Evolutionary conservation across 2,329 filamentous ascomycete species (phyloP).

Genomic region (Penicillium sp.): DNA sequence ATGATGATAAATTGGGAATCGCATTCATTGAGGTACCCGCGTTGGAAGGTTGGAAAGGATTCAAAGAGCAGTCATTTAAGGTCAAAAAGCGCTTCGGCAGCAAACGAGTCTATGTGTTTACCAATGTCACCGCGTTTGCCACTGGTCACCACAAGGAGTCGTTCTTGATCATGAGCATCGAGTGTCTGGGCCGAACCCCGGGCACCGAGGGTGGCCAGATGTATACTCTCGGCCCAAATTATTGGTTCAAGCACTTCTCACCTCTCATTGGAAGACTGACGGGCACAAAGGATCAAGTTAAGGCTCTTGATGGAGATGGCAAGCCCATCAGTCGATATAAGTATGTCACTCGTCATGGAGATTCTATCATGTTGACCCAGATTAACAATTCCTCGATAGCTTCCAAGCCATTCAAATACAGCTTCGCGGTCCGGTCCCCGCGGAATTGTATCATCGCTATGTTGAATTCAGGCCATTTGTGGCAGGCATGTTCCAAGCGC

Average conservation of each 20-base stretch:
- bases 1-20: conserved; percentile 85
- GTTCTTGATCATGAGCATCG: conserved; percentile 69
- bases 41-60: conserved; percentile 69
- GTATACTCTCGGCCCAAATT: conserved; percentile 77
- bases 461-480: conserved; percentile 93
- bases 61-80: conserved; percentile 64
- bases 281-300: conserved; percentile 68
- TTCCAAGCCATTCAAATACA: conserved; percentile 95
- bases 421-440: conserved; percentile 77
- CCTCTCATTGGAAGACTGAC: conserved; percentile 82
- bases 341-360: conserved; percentile 50
- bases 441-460: conserved; percentile 82
- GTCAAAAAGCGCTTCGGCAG: conserved; percentile 80
- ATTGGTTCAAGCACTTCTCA: conserved; percentile 82
- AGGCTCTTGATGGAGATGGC: conserved; percentile 52
- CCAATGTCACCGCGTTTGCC: conserved; percentile 66
- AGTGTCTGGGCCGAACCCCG: conserved; percentile 75
- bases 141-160: conserved; percentile 65
- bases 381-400: conserved; percentile 44
- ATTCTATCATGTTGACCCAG: background rate
- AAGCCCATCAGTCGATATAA: conserved; percentile 71
- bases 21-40: conserved; percentile 67
- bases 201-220: conserved; percentile 63
- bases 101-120: conserved; percentile 79
- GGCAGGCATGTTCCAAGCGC: conserved; percentile 79